phyloP scores from a whole-genome alignment of 1,284 basidiomycete genomes.

The Cerrena zonata region DNA sequence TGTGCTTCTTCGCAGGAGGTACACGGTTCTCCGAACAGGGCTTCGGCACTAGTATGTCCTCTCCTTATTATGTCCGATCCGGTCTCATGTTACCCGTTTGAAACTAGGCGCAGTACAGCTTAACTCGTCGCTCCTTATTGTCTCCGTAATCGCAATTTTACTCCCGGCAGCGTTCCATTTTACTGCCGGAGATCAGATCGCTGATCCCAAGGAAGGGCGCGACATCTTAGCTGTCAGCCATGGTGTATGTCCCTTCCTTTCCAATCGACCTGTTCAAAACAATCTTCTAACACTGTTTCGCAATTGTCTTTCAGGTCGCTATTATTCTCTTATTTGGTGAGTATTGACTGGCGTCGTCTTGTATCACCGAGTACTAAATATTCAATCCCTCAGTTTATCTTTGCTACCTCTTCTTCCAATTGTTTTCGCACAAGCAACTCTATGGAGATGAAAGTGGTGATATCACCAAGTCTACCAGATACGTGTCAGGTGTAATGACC shows the following conservation, averaged over 20 bases:
- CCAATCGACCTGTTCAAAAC: background rate
- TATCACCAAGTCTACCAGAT: constrained; percentile 7
- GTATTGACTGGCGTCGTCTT: no score
- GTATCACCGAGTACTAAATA: no score
- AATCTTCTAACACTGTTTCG: background rate
- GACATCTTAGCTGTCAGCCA: constrained; percentile 80
- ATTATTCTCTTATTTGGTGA: constrained; percentile 67
- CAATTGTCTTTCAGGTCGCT: constrained; percentile 46
- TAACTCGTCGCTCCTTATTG: constrained; percentile 75
- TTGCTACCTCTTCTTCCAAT: constrained; percentile 18
- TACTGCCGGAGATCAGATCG: constrained; percentile 18
- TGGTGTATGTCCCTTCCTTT: constrained; percentile 48
- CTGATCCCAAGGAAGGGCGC: constrained; percentile 28
- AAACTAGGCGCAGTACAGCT: constrained; percentile 25
- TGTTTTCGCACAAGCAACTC: constrained; percentile 12
- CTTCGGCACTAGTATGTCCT: constrained; percentile 61
- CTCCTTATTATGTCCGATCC: background rate
- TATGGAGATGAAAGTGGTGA: constrained; percentile 12
- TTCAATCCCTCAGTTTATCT: constrained; percentile 51
- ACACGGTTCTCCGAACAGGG: constrained; percentile 72
- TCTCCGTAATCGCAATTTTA: constrained; percentile 75
- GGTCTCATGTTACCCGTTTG: background rate
- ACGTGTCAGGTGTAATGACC: background rate
- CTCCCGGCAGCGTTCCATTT: constrained; percentile 77
- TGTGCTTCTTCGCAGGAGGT: constrained; percentile 80